Evolutionary conservation across 495 filamentous ascomycete genomes (phyloP).

Genomic region (Hypoxylon crocopeplum): DNA sequence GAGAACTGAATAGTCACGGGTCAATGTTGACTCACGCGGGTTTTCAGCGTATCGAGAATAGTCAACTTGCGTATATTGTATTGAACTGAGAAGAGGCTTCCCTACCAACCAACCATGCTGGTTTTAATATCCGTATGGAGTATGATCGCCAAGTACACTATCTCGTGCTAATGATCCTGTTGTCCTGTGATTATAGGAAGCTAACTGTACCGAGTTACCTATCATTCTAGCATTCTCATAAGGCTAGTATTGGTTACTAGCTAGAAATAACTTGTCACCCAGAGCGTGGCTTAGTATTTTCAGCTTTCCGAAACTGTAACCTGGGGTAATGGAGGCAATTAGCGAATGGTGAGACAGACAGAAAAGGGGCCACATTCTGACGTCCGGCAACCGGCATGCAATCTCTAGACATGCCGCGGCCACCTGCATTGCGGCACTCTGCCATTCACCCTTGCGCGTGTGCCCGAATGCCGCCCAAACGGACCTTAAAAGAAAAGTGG

Average conservation of each 20-base stretch:
- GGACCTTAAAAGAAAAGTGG: constrained; percentile 2
- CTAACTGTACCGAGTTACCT: neutral
- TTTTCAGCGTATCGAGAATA: neutral
- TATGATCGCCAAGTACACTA: no score
- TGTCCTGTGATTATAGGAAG: neutral
- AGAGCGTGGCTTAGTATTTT: constrained; percentile 8
- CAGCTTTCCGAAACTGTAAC: neutral
- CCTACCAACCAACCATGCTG: neutral
- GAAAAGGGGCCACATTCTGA: constrained; percentile 3
- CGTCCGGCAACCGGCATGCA: constrained; percentile 15
- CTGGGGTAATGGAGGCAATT: constrained; percentile 6
- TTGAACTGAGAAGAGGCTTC: neutral
- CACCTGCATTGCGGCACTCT: constrained; percentile 14
- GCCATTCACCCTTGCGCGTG: constrained; percentile 12
- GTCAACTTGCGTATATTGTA: neutral
- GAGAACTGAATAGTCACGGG: neutral
- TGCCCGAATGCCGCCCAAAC: constrained; percentile 1
- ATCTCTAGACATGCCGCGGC: constrained; percentile 16
- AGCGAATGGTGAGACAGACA: constrained; percentile 17
- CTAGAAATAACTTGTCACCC: neutral
- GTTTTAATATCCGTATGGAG: no score
- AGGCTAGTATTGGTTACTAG: neutral
- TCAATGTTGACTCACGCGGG: neutral
- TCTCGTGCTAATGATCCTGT: neutral
- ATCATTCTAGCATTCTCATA: neutral